A percentile compares a stretch with the other conserved stretches of the same genome.
Evolutionary conservation across 257 asterid genomes (phyloP).

Genomic region (Rauvolfia tetraphylla): DNA sequence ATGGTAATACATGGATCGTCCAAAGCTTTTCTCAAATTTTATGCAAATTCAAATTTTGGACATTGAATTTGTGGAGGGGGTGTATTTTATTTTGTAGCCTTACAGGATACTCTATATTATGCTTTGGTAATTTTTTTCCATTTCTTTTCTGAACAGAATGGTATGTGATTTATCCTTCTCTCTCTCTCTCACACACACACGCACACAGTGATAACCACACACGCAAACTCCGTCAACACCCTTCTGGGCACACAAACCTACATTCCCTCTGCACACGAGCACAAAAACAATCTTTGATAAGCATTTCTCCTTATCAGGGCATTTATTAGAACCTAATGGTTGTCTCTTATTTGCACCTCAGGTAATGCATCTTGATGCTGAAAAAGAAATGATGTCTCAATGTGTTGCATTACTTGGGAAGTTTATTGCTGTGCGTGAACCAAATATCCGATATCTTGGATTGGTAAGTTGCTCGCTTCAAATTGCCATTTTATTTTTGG

Average conservation of each 20-base stretch:
- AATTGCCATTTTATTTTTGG: not conserved
- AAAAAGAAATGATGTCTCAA: slow-evolving; percentile 96
- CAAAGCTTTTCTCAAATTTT: not conserved
- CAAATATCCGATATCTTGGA: slow-evolving; percentile 96
- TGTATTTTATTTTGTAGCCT: not conserved
- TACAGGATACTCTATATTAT: not conserved
- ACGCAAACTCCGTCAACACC: not conserved
- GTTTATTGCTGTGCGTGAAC: slow-evolving; percentile 94
- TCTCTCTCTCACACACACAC: not conserved
- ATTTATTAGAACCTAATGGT: not conserved
- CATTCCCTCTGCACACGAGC: not conserved
- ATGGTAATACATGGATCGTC: not conserved
- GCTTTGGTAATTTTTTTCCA: not conserved
- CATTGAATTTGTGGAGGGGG: not conserved
- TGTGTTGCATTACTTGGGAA: slow-evolving; percentile 97
- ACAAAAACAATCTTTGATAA: not conserved
- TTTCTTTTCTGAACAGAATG: not conserved
- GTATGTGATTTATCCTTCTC: not conserved
- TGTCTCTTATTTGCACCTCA: slow-evolving; percentile 11
- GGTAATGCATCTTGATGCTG: slow-evolving; percentile 99
- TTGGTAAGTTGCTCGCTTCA: slow-evolving; percentile 51
- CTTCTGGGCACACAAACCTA: not conserved
- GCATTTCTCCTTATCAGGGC: not conserved
- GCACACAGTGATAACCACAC: not conserved
- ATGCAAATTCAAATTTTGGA: not conserved